Evolutionary conservation across 768 basidiomycete species (phyloP), one percentile per base, ranked within the genome.

Genomic region (Amanita jacksonii): DNA sequence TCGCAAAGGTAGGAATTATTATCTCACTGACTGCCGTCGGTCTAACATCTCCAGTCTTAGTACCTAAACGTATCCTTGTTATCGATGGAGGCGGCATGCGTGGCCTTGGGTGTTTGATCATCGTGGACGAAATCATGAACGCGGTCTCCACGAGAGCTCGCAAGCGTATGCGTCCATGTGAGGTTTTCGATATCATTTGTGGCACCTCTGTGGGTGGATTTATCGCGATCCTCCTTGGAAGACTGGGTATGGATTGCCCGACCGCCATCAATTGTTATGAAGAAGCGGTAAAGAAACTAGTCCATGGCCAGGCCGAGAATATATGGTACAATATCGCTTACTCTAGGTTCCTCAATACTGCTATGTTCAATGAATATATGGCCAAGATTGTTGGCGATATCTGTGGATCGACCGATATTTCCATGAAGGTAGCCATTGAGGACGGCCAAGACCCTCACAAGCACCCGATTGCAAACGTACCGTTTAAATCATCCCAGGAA

Each of bases 161-260:
- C 24, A 47, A 47, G 18, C 8, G 25, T 12, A 49, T 54, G 30
- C 46, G 44, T n/a, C 60, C 60, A 28, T 57, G 53, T 45, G 51
- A 62, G n/a, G 48, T 60, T 28, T 62, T 62, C 45, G 60, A 60
- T 42, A 42, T 60, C 10, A 54, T 62, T n/a, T 55, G 54, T 37
- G 60, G 60, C 12, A 54, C 60, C 8, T 58, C 58, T 1, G 48
- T 53, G 4, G 60, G 60, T 4, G 60, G 54, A 1, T 50, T 62
- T 3, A 48, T 58, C 31, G 51, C 60, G 13, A 43, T 60, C 15
- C 51, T 62, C 16, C 46, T 62, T 16, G 60, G 60, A 8, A 49
- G 58, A 3, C 50, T 62, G 12, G 53, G 57, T 8, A 44, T 62
- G 8, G 53, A 57, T 38, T 60, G 57, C 35, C 24, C 31, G 2